Evolutionary conservation across 2,329 filamentous ascomycete species (phyloP), one percentile per base, ranked within the genome.

Genomic region (Curvularia verruculosa): DNA sequence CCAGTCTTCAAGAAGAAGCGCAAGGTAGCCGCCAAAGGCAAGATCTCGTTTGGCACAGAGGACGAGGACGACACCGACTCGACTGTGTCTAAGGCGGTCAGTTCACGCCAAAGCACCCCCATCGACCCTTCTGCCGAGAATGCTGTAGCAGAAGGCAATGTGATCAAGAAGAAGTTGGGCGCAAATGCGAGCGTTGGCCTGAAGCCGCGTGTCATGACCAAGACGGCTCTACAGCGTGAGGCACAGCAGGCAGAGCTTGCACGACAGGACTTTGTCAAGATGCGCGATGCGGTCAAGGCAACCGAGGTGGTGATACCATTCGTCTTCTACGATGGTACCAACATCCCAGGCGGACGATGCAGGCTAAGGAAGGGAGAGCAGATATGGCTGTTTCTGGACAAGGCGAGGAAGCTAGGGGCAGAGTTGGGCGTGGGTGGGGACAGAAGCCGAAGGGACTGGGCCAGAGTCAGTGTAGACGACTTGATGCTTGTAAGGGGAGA

Each of bases 311-410:
- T 90, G 15, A 89, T 99, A 29, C 95, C 95, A 0, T 99, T 98
- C 75, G 91, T 98, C 3, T 98, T 98, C 74, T 98, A 97, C 78
- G 94, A 98, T 66, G 95, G 95, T 15, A 91, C 91, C 21, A 94
- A 96, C 74, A 89, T 90, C 10, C 90, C 93, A 0, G 92, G 92
- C 15, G 93, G 94, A 1, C 85, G 85, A 13, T 93, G 94, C 46
- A 88, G 89, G 57, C 85, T 98, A 49, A 96, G 92, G 77, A 99
- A 99, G 78, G 94, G 95, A 9, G 95, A 98, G 71, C 89, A 87
- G 54, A 83, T 96, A 24, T 98, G 95, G 95, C 80, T 97, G 1
- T 96, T 98, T 64, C 80, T 99, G 2, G 95, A 99, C 76, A 88
- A 90, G 70, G 95, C 92, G 69, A 84, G 94, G 60, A 97, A 96